These are phyloP conservation scores for Naganishia liquefaciens DNA, from an alignment of 1,284 basidiomycete species.

Conservation along the genomic window DNA sequence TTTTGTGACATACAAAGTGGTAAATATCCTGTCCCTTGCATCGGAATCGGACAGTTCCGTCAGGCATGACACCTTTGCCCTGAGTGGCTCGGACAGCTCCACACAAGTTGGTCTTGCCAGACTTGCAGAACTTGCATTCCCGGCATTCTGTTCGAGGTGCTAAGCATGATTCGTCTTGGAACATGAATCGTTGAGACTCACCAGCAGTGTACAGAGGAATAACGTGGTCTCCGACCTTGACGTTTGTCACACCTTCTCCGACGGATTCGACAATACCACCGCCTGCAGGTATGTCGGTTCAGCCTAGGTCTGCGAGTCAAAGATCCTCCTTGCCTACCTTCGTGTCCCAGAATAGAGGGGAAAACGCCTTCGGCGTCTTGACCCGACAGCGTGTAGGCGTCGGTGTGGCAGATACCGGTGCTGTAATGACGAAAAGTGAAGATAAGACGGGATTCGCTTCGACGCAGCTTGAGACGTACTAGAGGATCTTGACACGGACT, in stretches of 20 bases:
- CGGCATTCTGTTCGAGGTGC: slow-evolving; percentile 67
- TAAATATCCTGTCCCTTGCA: slow-evolving; percentile 82
- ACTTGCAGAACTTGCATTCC: slow-evolving; percentile 98
- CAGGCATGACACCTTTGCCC: slow-evolving; percentile 96
- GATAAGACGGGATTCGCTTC: neutral
- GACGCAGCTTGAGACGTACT: slow-evolving; percentile 58
- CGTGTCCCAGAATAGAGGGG: slow-evolving; percentile 91
- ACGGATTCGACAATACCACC: slow-evolving; percentile 71
- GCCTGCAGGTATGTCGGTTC: slow-evolving; percentile 34
- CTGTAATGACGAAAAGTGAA: slow-evolving; percentile 36
- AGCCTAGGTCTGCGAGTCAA: neutral
- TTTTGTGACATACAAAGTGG: slow-evolving; percentile 74
- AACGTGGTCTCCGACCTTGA: slow-evolving; percentile 54
- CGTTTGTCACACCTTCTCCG: slow-evolving; percentile 55
- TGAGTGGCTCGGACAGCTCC: slow-evolving; percentile 88
- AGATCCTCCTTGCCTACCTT: slow-evolving; percentile 57
- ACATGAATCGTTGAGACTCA: slow-evolving; percentile 44
- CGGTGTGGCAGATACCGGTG: slow-evolving; percentile 93
- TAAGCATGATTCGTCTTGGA: slow-evolving; percentile 3
- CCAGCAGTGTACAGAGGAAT: slow-evolving; percentile 79
- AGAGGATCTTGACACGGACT: slow-evolving; percentile 88
- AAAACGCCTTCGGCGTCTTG: slow-evolving; percentile 95
- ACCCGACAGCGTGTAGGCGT: slow-evolving; percentile 94
- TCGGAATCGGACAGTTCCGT: slow-evolving; percentile 86
- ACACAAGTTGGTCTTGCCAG: slow-evolving; percentile 96